Conservation (phyloP, 495 filamentous ascomycete genomes). For the Tuber borchii region DNA sequence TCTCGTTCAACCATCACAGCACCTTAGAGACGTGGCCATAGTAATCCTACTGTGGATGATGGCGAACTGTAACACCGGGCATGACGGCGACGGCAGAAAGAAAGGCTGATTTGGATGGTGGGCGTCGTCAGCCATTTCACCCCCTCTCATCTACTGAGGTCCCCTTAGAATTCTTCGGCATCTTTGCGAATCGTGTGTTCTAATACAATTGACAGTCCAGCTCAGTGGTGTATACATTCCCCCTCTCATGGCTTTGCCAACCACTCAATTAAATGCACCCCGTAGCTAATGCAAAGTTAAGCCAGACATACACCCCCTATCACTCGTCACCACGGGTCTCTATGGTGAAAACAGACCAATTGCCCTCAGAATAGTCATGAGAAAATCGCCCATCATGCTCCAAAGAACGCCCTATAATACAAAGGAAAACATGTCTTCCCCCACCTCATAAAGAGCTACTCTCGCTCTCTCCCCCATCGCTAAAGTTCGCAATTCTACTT, state of each 20-base stretch:
- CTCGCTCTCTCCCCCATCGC: slow-evolving; percentile 19
- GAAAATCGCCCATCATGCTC: background rate
- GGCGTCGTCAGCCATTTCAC: background rate
- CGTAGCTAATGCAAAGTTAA: background rate
- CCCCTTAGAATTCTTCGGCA: background rate
- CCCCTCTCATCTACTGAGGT: background rate
- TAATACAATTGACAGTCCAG: background rate
- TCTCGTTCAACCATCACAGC: background rate
- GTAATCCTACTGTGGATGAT: background rate
- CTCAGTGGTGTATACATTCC: background rate
- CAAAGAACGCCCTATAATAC: slow-evolving; percentile 1
- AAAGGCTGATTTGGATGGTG: background rate
- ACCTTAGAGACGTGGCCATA: background rate
- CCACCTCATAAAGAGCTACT: slow-evolving; percentile 11
- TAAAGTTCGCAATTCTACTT: slow-evolving; percentile 25
- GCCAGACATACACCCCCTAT: background rate
- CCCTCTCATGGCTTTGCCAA: background rate
- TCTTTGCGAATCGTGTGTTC: background rate
- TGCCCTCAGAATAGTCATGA: background rate
- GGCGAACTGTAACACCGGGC: background rate
- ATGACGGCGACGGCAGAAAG: background rate
- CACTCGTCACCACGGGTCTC: background rate
- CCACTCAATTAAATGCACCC: background rate
- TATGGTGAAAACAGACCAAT: background rate
- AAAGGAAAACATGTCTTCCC: background rate